Conservation (phyloP, 2,329 filamentous ascomycete species). For the Xylaria sp. region DNA sequence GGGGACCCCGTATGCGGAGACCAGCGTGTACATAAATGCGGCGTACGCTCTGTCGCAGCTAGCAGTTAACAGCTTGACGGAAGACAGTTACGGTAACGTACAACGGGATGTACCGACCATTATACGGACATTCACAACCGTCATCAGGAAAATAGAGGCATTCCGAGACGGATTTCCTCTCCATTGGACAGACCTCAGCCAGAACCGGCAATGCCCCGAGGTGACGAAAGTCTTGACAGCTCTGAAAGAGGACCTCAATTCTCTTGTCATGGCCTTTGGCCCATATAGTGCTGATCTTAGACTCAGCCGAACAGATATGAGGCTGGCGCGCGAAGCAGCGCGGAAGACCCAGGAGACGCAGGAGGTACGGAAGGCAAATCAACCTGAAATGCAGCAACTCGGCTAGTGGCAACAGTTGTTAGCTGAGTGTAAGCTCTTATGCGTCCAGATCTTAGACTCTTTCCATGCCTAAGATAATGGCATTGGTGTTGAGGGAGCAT, state of each 20-base stretch:
- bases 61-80: constrained; percentile 76
- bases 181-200: constrained; percentile 83
- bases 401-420: constrained; percentile 43
- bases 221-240: constrained; percentile 76
- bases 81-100: constrained; percentile 89
- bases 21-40: constrained; percentile 76
- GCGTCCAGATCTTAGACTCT: background rate
- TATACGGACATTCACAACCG: constrained; percentile 76
- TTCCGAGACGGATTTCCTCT: constrained; percentile 70
- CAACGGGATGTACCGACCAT: constrained; percentile 81
- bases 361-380: constrained; percentile 16
- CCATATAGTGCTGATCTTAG: constrained; percentile 78
- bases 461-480: background rate
- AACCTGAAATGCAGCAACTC: constrained; percentile 50
- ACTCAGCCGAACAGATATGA: constrained; percentile 76
- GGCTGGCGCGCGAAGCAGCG: constrained; percentile 76
- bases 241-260: constrained; percentile 72
- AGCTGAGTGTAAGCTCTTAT: background rate
- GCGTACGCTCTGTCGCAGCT: constrained; percentile 76
- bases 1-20: constrained; percentile 77
- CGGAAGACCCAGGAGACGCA: constrained; percentile 50
- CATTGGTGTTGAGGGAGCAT: background rate
- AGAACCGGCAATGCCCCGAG: constrained; percentile 67
- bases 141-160: constrained; percentile 75
- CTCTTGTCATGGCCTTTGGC: constrained; percentile 77